Evolutionary conservation across 2,329 filamentous ascomycete genomes (phyloP), one percentile per base, ranked within the genome.

Genomic region (Bipolaris oryzae): DNA sequence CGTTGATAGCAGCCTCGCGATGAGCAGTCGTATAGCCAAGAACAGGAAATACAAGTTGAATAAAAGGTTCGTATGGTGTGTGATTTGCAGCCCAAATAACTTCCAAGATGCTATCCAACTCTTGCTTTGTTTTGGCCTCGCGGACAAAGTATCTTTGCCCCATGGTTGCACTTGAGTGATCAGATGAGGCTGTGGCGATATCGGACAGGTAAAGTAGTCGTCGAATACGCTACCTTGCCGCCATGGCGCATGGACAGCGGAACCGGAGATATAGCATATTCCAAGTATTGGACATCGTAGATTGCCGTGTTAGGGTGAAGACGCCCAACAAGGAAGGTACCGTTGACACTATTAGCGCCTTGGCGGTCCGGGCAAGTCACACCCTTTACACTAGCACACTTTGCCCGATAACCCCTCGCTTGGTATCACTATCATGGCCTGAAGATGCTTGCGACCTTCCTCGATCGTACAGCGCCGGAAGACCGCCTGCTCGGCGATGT

Each of bases 21-120:
- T 73, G 63, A 20, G 63, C 60, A 21, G 52, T 23, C 31, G 65
- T 68, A 52, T 64, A 72, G 16, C 72, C 72, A 16, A 71, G 63
- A 18, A 74, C 62, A 6, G 73, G 73, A 44, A 74, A 74, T 59
- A 74, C 69, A 3, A 75, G 50, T 45, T 75, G 71, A 31, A 67
- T 63, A 49, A 74, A 70, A 9, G 72, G 70, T 35, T 75, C 73
- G 58, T 74, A 75, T 2, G 73, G 73, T 20, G 59, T 63, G 46
- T 75, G 68, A 46, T 75, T 75, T 11, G 72, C 73, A 13, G 64
- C 64, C 71, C 72, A 74, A 20, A 75, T 72, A 16, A 74, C 69
- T 15, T 73, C 64, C 57, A 74, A 57, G 25, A 74, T 67, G 18
- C 49, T 48, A 52, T 71, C 67, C 60, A 75, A 54, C 57, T 75